Base-by-base conservation (phyloP, 179 eudicot genomes). In the Sideroxylon spinosum region DNA sequence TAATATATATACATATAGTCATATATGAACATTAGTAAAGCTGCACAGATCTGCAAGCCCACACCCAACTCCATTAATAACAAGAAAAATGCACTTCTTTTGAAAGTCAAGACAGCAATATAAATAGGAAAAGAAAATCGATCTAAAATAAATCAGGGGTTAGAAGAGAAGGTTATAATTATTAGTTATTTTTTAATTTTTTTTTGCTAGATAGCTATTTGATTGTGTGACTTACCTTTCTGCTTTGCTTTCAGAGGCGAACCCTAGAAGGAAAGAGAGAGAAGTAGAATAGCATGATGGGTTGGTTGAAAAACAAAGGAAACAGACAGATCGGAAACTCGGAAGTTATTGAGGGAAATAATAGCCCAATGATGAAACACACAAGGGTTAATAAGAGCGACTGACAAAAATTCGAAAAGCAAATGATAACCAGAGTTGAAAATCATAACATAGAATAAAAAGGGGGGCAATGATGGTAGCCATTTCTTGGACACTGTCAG, bases 391-490 rank as follows among this genome's bases (percentile, higher is more conserved):
- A 32, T 6, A n/a, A 32, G 20, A 75, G 25, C 56, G 28, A 75
- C 69, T 23, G 60, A 64, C 70, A 75, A 23, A 22, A 75, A 23
- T 7, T 22, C 17, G 17, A 56, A 32, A 32, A 60, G 32, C 32
- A 10, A 63, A 62, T 76, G 70, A 76, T 63, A 63, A 62, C 71
- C 59, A 49, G 60, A 20, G 69, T 76, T 62, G 71, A 63, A 76
- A 75, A 62, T 63, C 59, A 25, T 10, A 2, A 44, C 14, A 48
- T 12, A 3, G 44, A 74, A 32, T 37, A 6, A 28, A 17, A 28
- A 73, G 57, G 12, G 12, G 26, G 17, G 78, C 23, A 76, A 76
- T 76, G 78, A 75, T 75, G 78, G 77, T 60, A 46, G 7, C 68
- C 78, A 37, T 44, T 14, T 49, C 22, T 3, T 60, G 5, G 44